Base-by-base conservation (phyloP, 495 filamentous ascomycete genomes). In the Penicillium turbatum region DNA sequence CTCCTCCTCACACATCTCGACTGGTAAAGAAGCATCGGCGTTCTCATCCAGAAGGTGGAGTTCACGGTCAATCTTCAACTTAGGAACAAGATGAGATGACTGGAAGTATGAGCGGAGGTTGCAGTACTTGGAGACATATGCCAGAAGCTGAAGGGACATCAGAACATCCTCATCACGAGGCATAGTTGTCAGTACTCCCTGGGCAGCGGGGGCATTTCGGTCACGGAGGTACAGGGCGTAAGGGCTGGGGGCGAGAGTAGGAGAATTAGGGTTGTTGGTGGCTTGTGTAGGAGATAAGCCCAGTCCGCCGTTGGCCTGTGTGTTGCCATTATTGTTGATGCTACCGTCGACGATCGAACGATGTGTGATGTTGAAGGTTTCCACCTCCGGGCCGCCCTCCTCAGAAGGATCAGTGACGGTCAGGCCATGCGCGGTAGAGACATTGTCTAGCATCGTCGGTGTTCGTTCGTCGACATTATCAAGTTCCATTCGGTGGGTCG, bases 101-200 rank as follows among this genome's bases (percentile, higher is more conserved):
- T 98, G 92, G 69, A 98, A 98, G 69, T 96, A 98, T 17, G 88
- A 84, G 12, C 93, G 82, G 32, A 98, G 81, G 61, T 95, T 91
- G 81, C 93, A 97, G 70, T 98, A 98, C 70, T 98, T 98, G 29
- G 92, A 96, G 51, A 98, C 91, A 64, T 98, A 98, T 3, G 93
- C 93, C 26, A 98, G 81, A 7, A 98, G 82, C 71, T 98, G 93
- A n/a, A 98, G 79, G 0, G 93, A 96, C 91, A 97, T 95, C 56
- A 98, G 73, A 13, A 98, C 93, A 63, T 98, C 93, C 64, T 98
- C 93, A 58, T 97, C 93, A 34, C 93, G 83, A 16, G 93, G 93
- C 85, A 96, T 95, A 19, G 89, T 85, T 26, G 89, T 87, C 32
- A 95, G 64, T 51, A 92, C 83, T 52, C 86, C 82, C 19, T 86